Evolutionary conservation across 2,329 filamentous ascomycete genomes (phyloP), one percentile per base, ranked within the genome.

Genomic region (Sclerotinia borealis): DNA sequence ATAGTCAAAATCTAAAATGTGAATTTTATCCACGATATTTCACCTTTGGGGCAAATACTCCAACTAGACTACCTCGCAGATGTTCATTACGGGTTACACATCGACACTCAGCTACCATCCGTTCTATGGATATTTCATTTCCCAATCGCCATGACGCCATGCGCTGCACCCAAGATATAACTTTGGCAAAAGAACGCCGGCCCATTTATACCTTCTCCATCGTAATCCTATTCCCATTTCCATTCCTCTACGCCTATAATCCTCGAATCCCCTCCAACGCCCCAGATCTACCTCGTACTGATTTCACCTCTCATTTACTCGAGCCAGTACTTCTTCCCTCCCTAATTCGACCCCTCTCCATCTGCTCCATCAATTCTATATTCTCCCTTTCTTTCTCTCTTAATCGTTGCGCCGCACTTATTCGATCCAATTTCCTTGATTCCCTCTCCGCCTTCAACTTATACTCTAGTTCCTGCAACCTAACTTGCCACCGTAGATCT

Each of bases 381-480:
- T 92, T 92, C 77, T 92, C 88, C 61, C 83, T 79, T 73, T 87
- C 84, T n/a, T 89, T 83, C 66, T 92, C 89, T 64, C 92, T 88
- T 0, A 96, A 77, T 59, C 93, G 81, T 77, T 92, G 89, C 61
- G 91, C 80, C 34, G 93, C 93, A 29, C 92, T 92, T 54, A 84
- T 89, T 4, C 95, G 85, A 77, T 99, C 95, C 64, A 96, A 80
- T 60, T 96, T 80, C 50, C 95, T 80, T 1, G 88, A 92, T 76
- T 98, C 95, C 17, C 95, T 81, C 78, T 99, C 95, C 51, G 90
- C 87, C 75, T 96, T 96, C 22, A 99, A 80, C 70, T 96, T 86
- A 68, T 88, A 84, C 79, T 99, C 95, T 69, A 98, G 79, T 73
- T 98, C 93, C 63, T 91, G 86, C 39, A 98, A 80, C 8, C 95